Evolutionary conservation across 805 yeast genomes (phyloP), one percentile per base, ranked within the genome.

Genomic region (Candida adriatica): DNA sequence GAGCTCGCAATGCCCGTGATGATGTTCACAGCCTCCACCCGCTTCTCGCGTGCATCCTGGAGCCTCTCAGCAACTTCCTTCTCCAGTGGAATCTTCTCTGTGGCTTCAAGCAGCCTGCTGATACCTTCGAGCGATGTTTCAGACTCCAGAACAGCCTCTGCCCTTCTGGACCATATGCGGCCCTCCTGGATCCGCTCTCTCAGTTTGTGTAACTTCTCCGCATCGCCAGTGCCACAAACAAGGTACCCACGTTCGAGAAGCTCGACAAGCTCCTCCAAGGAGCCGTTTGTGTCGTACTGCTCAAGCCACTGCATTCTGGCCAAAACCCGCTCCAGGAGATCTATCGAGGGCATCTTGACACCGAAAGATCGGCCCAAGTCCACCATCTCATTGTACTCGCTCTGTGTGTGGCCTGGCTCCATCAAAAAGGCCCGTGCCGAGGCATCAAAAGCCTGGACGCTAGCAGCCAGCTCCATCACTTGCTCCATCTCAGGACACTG

Each of bases 281-380:
- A 19, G 8, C 10, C 22, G 11, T 8, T 8, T 19, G 22, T 11
- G 8, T 42, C 45, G 13, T 43, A 55, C 8, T 35, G 45, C 3
- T 55, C 54, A 15, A 62, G 20, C 75, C 77, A 70, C 13, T 43
- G 43, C 26, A 55, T 43, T 36, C 66, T 58, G 18, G 55, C 42
- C 8, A 62, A 52, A 4, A 68, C 46, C 19, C 57, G 52, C 29
- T 61, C 64, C 29, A 71, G 51, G 13, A 59, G 34, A 16, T 62
- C 63, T 9, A 62, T 49, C 5, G 78, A 66, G 3, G 73, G 69
- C 11, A 81, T 50, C 6, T 61, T 64, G 23, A 82, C 52, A 4
- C 82, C 82, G 46, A 79, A 70, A 3, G 76, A 64, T 35, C 64
- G 61, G 2, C 88, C 90, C 22, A 73, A 51, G 26, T 64, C 68